Base-by-base conservation (phyloP, 192 early-diverging fungal genomes). In the Lobosporangium transversale region DNA sequence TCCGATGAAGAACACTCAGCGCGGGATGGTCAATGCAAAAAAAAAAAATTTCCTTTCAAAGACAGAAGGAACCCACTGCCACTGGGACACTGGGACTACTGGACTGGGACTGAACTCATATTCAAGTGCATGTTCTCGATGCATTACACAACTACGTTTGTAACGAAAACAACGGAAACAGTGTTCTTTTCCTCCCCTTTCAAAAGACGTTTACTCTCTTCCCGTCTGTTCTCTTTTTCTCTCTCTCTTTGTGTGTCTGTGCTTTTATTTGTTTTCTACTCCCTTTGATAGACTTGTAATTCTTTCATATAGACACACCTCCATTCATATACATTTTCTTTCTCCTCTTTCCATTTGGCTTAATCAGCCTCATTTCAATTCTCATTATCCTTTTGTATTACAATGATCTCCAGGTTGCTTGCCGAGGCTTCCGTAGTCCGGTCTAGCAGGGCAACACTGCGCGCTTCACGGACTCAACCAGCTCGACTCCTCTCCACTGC, bases 361-460 rank as follows among this genome's bases (percentile, higher is more conserved):
- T n/a, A 20, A 18, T 48, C 45, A 40, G 9, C 15, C 7, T 40
- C 48, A 36, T 37, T 36, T 36, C 21, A 15, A 17, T 29, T 29
- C 50, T 50, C 30, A 4, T 15, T 33, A 44, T 51, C 8, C 37
- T 30, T 31, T 51, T 21, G 29, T 53, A 4, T 27, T 30, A 12
- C 30, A 57, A 74, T 76, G 73, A 76, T 76, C 73, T 76, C 73
- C 49, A 66, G 73, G 64, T 58, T 76, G 73, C 64, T 76, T 61
- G 73, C 73, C 55, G 62, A 76, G 35, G 45, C 59, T 5, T 56
- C 73, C 5, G 49, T 40, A n/a, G n/a, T n/a, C n/a, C n/a, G n/a
- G n/a, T n/a, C n/a, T n/a, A n/a, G n/a, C 62, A 56, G 35, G 37
- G 50, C 62, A 9, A 42, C 21, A 10, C 24, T 44, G 18, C 27